Evolutionary conservation across 495 filamentous ascomycete species (phyloP), one percentile per base, ranked within the genome.

Genomic region (Arthonia radiata): DNA sequence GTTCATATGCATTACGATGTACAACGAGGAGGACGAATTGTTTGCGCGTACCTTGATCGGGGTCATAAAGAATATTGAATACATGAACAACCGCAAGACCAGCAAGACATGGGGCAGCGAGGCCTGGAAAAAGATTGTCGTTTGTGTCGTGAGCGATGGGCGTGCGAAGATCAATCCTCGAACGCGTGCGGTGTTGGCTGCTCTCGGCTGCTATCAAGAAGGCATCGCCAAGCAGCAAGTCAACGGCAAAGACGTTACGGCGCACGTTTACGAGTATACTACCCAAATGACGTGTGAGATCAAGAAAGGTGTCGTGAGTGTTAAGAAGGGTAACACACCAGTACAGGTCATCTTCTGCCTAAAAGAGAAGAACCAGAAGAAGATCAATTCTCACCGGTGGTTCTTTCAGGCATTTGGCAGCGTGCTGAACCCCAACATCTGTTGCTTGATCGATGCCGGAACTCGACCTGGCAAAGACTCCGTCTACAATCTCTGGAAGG

Each of bases 311-410:
- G 65, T 90, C 17, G 89, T 94, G 5, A 57, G 68, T 33, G 55
- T 94, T 16, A 75, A 76, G 32, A 65, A 61, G 28, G 56, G 64
- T 19, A 71, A 69, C 15, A 69, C 73, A 27, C 82, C 83, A 0
- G 76, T 94, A 7, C 89, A 99, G 49, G 74, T 99, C 63, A 67
- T 99, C 0, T 99, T 99, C 58, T 99, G 89, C 43, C 47, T 99
- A 35, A 99, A 99, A 58, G 89, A 99, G 47, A 90, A 93, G 59
- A 99, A 99, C 43, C 81, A 92, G 57, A 99, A 99, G 58, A 99
- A 99, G 56, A 94, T 99, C 61, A 99, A 99, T 44, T 93, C 83
- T 2, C 89, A 99, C 44, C 57, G 89, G 38, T 99, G 89, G 89
- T 93, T 94, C 54, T 94, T 99, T 64, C 74, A 92, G 42, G 89